Evolutionary conservation across 768 basidiomycete species (phyloP), one percentile per base, ranked within the genome.

Genomic region (Naganishia friedmannii): DNA sequence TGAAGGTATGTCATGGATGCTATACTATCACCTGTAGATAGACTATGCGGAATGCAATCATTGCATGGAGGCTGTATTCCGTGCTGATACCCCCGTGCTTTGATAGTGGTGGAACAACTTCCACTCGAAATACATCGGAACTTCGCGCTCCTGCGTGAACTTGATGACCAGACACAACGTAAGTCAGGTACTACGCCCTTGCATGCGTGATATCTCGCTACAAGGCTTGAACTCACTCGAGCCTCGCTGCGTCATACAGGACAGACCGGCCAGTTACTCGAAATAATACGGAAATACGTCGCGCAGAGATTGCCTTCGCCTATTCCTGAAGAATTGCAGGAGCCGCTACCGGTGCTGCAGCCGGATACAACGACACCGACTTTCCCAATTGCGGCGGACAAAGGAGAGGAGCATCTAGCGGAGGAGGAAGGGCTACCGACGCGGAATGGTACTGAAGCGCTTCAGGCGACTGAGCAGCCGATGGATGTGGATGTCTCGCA

Each of bases 81-180:
- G 42, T 15, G 42, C 42, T 42, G 9, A 42, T 42, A 8, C 42
- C 15, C n/a, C 42, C 15, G 15, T 42, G 42, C 42, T 42, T 10
- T 51, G 60, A 32, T 48, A 75, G 74, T 75, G 39, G 78, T 82
- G 9, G 80, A 82, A 68, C 80, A 82, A 54, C 71, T 82, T 17
- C 80, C 80, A 19, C 69, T 82, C 53, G 80, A 82, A 45, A 73
- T 82, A 63, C 79, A 82, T 66, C 70, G 80, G 34, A 82, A 79
- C 65, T 79, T 80, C 58, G 73, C 78, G 31, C 69, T 82, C 28
- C 69, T 82, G n/a, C 72, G 75, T 55, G 79, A 82, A 60, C 73
- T 79, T 15, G 80, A 82, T 48, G 78, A 80, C 57, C 77, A 77
- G 12, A 77, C 76, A 71, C 48, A 73, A 34, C 73, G 68, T 60